Evolutionary conservation across 257 asterid species (phyloP), one percentile per base, ranked within the genome.

Genomic region (Solanum medicagineum): DNA sequence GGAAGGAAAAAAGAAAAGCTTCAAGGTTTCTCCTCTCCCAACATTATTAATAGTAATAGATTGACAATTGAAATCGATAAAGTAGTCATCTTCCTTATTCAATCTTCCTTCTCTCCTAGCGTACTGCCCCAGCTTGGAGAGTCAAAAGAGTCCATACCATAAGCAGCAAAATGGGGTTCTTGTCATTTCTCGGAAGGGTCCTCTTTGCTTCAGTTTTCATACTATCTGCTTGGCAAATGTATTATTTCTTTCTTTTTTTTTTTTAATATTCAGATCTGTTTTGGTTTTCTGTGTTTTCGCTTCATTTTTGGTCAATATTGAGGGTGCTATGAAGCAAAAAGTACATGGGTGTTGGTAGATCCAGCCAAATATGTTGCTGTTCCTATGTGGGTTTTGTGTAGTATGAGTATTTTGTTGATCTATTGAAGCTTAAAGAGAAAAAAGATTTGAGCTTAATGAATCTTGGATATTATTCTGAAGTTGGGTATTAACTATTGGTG

Each of bases 221-320:
- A 91, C 97, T 96, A 63, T 91, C 99, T 49, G 98, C 99, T 86
- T 94, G 97, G 97, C 97, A 94, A 93, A 94, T 93, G 99, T 96
- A 93, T 85, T 66, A 81, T 54, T 36, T 74, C 22, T 85, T 56
- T 36, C 24, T 63, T 17, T 45, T 1, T 56, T 0, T 82, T 42
- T 19, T 87, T 75, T n/a, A n/a, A 42, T 70, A 22, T 77, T 75
- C 87, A 88, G 97, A 93, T 93, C 94, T 90, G 89, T 11, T 68
- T 4, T 68, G 36, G 13, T 62, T 44, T 16, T 60, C 13, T 60
- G 42, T 24, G 80, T 65, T 2, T 68, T 83, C 32, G 79, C 14
- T 15, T 44, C 84, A 81, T 20, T 6, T 40, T 47, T 36, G 4
- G 42, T 36, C 42, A 36, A 36, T 36, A 5, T 36, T 36, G 42